Base-by-base conservation (phyloP, 1,139 yeast genomes). In the Saccharomyces hybrid region DNA sequence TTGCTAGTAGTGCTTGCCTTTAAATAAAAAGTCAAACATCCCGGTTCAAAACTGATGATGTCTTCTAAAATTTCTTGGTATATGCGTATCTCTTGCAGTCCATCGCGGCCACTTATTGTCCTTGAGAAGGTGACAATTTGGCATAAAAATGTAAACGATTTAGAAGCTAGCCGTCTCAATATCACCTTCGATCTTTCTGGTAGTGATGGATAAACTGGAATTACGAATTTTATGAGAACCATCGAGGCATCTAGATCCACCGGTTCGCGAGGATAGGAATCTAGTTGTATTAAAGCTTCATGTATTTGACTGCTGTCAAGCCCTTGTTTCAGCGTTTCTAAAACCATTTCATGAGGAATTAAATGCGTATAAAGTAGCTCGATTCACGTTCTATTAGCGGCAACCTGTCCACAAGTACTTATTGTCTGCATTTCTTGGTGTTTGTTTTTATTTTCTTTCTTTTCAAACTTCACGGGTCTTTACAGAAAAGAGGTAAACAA, bases 191-290 rank as follows among this genome's bases (percentile, higher is more conserved):
- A 54, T 4, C 34, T 47, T 14, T 29, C 32, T 1, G 52, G 52
- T 23, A 67, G 49, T 1, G 70, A 65, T 6, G 63, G 61, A 46
- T 60, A 59, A 0, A 64, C 47, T 3, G 68, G 68, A 11, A 65
- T 41, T n/a, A 65, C 58, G 25, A 59, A 53, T 34, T 61, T 61
- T 13, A 63, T 55, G 9, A 66, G 42, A n/a, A 54, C 54, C 54
- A 65, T 54, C 2, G 58, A 52, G 6, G 55, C 56, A 8, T 58
- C 61, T 19, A 62, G 44, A 25, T 54, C 52, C n/a, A 56, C 48
- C 3, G 47, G 52, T 11, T 7, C 29, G 6, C 25, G 9, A 7
- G 28, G 28, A 26, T n/a, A 16, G 44, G 44, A 19, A 16, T 38
- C 44, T 11, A 38, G 11, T 19, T 38, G 44, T 9, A 9, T 19